Percentiles rank a stretch among this genome's conserved stretches.
Conservation (phyloP, 2,329 filamentous ascomycete genomes). For the Colletotrichum destructivum region DNA sequence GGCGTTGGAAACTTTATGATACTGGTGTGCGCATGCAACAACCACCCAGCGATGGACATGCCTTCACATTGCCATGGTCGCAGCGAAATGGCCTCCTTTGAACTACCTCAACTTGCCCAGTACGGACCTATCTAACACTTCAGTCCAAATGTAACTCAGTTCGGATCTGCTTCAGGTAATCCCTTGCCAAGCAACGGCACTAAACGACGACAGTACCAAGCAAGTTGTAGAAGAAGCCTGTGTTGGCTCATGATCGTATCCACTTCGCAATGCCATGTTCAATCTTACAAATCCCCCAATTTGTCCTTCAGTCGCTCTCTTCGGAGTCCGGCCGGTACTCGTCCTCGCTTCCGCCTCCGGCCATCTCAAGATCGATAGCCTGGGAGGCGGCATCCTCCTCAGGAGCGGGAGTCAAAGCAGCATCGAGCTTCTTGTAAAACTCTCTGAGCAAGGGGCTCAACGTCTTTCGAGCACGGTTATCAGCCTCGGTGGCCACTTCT, state of each 20-base stretch:
- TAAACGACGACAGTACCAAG: background rate
- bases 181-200: background rate
- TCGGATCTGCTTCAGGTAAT: background rate
- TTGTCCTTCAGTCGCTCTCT: conserved; percentile 9
- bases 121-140: background rate
- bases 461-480: conserved; percentile 20
- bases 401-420: background rate
- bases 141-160: background rate
- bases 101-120: background rate
- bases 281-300: background rate
- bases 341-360: conserved; percentile 7
- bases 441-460: conserved; percentile 11
- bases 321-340: background rate
- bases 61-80: background rate
- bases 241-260: background rate
- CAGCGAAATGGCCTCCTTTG: too few species aligned
- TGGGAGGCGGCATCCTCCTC: background rate
- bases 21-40: too few species aligned
- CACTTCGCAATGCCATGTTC: background rate
- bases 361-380: background rate
- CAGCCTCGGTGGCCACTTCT: conserved; percentile 12
- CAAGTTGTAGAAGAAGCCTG: background rate
- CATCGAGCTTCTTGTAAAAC: conserved; percentile 13
- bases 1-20: too few species aligned
- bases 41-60: background rate